A percentile compares a stretch with the other conserved stretches of the same genome.
Evolutionary conservation across 1,284 basidiomycete genomes (phyloP).

Genomic region (Cryptococcus maquisensis): DNA sequence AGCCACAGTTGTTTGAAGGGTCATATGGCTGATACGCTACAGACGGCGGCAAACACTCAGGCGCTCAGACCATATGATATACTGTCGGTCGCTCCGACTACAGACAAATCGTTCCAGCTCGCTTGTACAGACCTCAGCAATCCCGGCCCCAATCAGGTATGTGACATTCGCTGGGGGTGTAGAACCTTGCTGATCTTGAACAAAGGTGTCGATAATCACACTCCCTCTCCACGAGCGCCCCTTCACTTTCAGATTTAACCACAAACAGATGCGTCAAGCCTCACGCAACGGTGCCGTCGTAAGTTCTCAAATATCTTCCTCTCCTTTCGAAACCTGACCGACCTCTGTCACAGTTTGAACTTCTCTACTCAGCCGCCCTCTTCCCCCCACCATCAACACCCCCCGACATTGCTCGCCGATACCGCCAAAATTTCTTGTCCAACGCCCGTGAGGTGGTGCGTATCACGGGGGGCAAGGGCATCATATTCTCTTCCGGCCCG

Average conservation of each 20-base stretch:
- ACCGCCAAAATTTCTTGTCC: constrained; percentile 46
- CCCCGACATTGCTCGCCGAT: constrained; percentile 25
- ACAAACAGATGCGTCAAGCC: constrained; percentile 44
- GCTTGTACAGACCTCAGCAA: constrained; percentile 45
- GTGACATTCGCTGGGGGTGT: not conserved
- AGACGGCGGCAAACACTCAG: constrained; percentile 39
- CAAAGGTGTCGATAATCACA: constrained; percentile 46
- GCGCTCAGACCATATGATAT: constrained; percentile 41
- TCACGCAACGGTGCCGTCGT: constrained; percentile 48
- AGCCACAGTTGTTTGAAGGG: constrained; percentile 4
- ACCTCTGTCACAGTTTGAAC: constrained; percentile 37
- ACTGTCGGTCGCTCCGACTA: constrained; percentile 39
- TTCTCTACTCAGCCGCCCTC: constrained; percentile 43
- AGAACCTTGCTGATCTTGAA: not conserved
- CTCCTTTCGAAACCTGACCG: not conserved
- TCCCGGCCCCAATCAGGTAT: constrained; percentile 48
- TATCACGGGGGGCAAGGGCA: constrained; percentile 43
- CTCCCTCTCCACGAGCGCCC: constrained; percentile 45
- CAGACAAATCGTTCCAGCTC: constrained; percentile 44
- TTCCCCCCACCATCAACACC: constrained; percentile 32
- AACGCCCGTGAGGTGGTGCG: constrained; percentile 47
- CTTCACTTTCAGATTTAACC: constrained; percentile 41
- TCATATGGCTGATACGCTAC: not conserved
- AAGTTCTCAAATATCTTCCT: constrained; percentile 11
- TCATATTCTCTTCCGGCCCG: constrained; percentile 46